A percentile compares a stretch with the other conserved stretches of the same genome.
phyloP scores from a whole-genome alignment of 352 stramenopile species.

The Phytophthora palmivora region DNA sequence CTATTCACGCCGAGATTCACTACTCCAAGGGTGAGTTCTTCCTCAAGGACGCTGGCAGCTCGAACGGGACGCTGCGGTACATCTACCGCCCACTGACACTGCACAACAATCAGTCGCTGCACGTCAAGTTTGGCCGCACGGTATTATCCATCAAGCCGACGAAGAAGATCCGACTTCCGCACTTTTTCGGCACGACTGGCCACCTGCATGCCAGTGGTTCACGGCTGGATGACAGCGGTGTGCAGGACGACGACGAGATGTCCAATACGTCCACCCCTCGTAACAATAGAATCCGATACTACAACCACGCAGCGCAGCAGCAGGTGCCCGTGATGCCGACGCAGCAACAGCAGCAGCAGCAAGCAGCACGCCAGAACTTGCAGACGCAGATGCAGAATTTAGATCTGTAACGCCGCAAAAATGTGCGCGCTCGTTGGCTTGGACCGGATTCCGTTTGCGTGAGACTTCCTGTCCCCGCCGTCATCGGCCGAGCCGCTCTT shows the following conservation, averaged over 20 bases:
- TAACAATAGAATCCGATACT: conserved; percentile 74
- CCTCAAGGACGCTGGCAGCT: conserved; percentile 94
- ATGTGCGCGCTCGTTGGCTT: conserved; percentile 32
- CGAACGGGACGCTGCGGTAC: conserved; percentile 95
- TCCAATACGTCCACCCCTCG: conserved; percentile 64
- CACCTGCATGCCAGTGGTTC: conserved; percentile 58
- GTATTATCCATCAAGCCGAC: conserved; percentile 90
- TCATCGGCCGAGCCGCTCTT: conserved; percentile 43
- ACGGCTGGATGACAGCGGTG: conserved; percentile 60
- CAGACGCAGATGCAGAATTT: conserved; percentile 78
- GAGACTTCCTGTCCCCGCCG: conserved; percentile 17
- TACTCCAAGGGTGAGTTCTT: conserved; percentile 95
- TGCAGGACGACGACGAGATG: conserved; percentile 69
- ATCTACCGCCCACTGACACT: conserved; percentile 94
- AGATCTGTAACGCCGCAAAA: conserved; percentile 65
- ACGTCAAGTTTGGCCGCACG: conserved; percentile 89
- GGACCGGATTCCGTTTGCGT: conserved; percentile 28
- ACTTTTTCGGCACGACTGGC: conserved; percentile 75
- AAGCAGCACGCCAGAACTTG: conserved; percentile 46
- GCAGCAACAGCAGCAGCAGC: conserved; percentile 43
- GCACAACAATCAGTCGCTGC: conserved; percentile 88
- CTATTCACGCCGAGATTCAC: conserved; percentile 94
- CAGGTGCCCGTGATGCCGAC: conserved; percentile 39
- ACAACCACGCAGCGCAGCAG: conserved; percentile 51
- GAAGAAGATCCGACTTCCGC: conserved; percentile 88